These are phyloP conservation scores for Neofusicoccum cordaticola DNA, from an alignment of 2,329 filamentous ascomycete species.

Conservation along the genomic window DNA sequence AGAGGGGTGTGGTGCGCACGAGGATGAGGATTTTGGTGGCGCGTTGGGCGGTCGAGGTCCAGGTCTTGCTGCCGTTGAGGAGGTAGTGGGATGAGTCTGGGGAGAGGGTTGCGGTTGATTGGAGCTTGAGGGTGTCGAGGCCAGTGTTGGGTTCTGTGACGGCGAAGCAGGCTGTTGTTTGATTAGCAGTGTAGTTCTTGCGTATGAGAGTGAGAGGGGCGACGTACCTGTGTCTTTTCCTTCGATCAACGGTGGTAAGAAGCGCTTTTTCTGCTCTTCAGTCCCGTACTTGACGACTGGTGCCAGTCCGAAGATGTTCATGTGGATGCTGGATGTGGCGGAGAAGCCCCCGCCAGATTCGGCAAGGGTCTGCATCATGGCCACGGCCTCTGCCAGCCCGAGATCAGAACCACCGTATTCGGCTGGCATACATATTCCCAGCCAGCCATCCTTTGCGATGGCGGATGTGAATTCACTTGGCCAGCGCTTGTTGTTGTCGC, in stretches of 20 bases:
- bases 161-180: conserved; percentile 68
- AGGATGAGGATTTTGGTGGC: conserved; percentile 80
- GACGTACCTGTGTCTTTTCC: conserved; percentile 34
- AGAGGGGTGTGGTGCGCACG: conserved; percentile 68
- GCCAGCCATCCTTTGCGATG: conserved; percentile 72
- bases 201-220: background rate
- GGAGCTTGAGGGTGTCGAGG: conserved; percentile 71
- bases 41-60: conserved; percentile 83
- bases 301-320: conserved; percentile 49
- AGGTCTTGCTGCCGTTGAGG: conserved; percentile 79
- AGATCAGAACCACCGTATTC: conserved; percentile 70
- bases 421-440: conserved; percentile 76
- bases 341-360: conserved; percentile 54
- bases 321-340: conserved; percentile 44
- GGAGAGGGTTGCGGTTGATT: conserved; percentile 55
- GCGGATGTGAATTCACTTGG: conserved; percentile 74
- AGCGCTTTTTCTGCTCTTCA: conserved; percentile 42
- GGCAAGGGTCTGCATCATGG: conserved; percentile 82
- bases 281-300: conserved; percentile 46
- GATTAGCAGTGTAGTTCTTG: too few species aligned
- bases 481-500: conserved; percentile 67
- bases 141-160: conserved; percentile 81
- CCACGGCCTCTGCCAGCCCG: conserved; percentile 76
- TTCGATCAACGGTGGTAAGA: conserved; percentile 39
- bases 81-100: conserved; percentile 61